These are phyloP conservation scores for Ophiocordyceps camponoti-rufipedis DNA, from an alignment of 2,329 filamentous ascomycete species.

Conservation along the genomic window DNA sequence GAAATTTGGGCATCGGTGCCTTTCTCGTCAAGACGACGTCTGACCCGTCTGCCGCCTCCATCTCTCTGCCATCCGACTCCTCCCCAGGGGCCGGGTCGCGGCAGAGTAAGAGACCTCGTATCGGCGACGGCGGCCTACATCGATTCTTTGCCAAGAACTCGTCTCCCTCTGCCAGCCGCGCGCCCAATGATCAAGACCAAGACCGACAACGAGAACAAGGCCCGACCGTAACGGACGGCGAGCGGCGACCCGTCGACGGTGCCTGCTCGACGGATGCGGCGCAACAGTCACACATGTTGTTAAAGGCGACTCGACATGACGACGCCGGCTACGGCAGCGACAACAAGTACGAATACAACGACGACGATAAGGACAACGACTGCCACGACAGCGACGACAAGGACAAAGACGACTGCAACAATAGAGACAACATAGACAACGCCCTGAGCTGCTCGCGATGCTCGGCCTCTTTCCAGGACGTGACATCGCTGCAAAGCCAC, in stretches of 20 bases:
- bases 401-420: too few species aligned
- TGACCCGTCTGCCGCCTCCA: conserved; percentile 22
- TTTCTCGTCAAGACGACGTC: conserved; percentile 70
- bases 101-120: conserved; percentile 13
- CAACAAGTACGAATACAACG: too few species aligned
- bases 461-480: conserved; percentile 35
- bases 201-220: background rate
- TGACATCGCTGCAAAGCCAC: conserved; percentile 53
- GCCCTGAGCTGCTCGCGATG: conserved; percentile 41
- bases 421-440: background rate
- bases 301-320: too few species aligned
- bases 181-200: conserved; percentile 7
- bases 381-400: too few species aligned
- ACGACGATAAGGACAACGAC: too few species aligned
- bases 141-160: conserved; percentile 35
- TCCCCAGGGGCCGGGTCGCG: background rate
- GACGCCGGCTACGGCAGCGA: too few species aligned
- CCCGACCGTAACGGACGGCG: conserved; percentile 1
- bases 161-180: conserved; percentile 11
- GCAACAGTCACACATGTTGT: conserved; percentile 11
- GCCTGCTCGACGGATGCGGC: conserved; percentile 2
- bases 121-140: conserved; percentile 32
- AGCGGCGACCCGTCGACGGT: background rate
- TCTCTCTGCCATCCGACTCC: conserved; percentile 2
- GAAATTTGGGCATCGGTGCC: conserved; percentile 69